Evolutionary conservation across 2,329 filamentous ascomycete species (phyloP), one percentile per base, ranked within the genome.

Genomic region (Aureobasidium melanogenum): DNA sequence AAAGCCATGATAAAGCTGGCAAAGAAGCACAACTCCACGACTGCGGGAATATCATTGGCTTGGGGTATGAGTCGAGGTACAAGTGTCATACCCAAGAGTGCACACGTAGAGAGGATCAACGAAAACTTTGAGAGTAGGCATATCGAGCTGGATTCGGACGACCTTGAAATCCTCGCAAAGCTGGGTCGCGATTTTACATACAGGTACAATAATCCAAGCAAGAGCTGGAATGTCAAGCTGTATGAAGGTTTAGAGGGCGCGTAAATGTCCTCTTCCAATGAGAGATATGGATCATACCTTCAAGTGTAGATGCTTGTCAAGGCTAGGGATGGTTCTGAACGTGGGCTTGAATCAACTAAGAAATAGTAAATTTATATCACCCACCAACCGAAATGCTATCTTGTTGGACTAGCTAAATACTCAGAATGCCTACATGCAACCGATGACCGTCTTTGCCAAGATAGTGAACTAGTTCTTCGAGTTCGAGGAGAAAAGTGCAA

Each of bases 11-110:
- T 61, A 10, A 64, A 71, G 1, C 67, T 81, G 55, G 77, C 77
- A 2, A 59, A 68, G 17, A 69, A 71, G 62, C 77, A 77, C 63
- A 71, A 73, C 51, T 75, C 73, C 41, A 78, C 77, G 0, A 67
- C 73, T 0, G 74, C 79, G 0, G 78, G 80, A 63, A 71, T 77
- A 0, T 70, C 79, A 5, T 70, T 83, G 4, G 76, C 73, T 1
- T 83, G 80, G 80, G 78, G 76, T 0, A 68, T 80, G 7, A 72
- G 74, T 63, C 69, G 80, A 19, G 78, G 76, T 10, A 79, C 76
- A 2, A 70, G 73, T 43, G 77, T 82, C 4, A 82, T 83, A 43
- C 81, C 80, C 1, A 82, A 82, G 70, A 79, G 75, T 58, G 73
- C 72, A 4, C 76, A 78, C 62, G 71, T 73, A 55, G 65, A 70